phyloP scores from a whole-genome alignment of 768 basidiomycete species.

The Lactifluus echinatus region DNA sequence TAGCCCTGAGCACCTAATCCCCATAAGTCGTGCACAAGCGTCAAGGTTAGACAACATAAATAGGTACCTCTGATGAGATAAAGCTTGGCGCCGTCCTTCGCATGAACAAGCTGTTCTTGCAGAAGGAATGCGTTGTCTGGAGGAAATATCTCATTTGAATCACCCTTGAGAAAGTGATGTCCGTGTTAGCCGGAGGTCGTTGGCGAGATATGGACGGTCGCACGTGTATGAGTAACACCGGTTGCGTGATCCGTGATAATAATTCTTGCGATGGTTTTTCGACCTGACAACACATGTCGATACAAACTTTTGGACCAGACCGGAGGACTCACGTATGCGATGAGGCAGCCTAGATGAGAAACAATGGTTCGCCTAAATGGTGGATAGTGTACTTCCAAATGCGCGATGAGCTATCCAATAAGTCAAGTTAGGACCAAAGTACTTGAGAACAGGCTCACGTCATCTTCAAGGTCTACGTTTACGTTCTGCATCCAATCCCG shows the following conservation, averaged over 20 bases:
- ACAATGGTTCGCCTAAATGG: slow-evolving; percentile 19
- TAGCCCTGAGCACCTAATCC: slow-evolving; percentile 15
- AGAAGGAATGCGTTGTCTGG: slow-evolving; percentile 5
- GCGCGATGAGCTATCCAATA: slow-evolving; percentile 19
- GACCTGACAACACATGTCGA: not conserved
- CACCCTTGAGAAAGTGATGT: slow-evolving; percentile 9
- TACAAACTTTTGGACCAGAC: not conserved
- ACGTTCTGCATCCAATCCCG: slow-evolving; percentile 6
- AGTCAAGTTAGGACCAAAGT: not conserved
- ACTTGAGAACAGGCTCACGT: slow-evolving; percentile 1
- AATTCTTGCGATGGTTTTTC: not conserved
- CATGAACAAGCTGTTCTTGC: slow-evolving; percentile 18
- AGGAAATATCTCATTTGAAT: slow-evolving; percentile 12
- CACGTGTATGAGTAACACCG: slow-evolving; percentile 19
- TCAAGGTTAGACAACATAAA: no score
- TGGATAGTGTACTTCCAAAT: slow-evolving; percentile 21
- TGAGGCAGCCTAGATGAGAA: slow-evolving; percentile 11
- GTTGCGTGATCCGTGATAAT: slow-evolving; percentile 4
- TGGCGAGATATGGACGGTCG: not conserved
- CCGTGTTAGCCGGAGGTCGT: not conserved
- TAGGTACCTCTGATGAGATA: slow-evolving; percentile 16
- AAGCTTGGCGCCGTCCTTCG: slow-evolving; percentile 16
- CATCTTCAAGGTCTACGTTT: slow-evolving; percentile 16
- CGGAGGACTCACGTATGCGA: slow-evolving; percentile 4
- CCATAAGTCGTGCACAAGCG: not conserved